A percentile compares a stretch with the other conserved stretches of the same genome.
phyloP scores from a whole-genome alignment of 305 asterid genomes.

The Fraxinus ornus region DNA sequence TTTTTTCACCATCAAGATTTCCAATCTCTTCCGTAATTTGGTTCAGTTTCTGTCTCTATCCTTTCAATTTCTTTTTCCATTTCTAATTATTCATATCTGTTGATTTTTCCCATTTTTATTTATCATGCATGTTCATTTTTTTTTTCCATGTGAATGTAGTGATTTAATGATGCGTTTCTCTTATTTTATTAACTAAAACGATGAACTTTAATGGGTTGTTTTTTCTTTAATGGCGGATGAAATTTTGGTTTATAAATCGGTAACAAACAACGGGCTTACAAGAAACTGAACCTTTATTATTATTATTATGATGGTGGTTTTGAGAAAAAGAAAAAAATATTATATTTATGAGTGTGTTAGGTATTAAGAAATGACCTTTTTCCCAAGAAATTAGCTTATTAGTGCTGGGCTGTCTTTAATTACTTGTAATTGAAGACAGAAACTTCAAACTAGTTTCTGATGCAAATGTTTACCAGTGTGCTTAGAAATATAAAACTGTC shows the following conservation, averaged over 20 bases:
- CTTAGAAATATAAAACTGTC: background rate
- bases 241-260: background rate
- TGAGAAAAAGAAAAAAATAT: background rate
- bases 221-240: background rate
- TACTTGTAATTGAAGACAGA: background rate
- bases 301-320: background rate
- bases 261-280: conserved; percentile 5
- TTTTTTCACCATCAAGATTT: conserved; percentile 58
- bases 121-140: conserved; percentile 1
- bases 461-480: background rate
- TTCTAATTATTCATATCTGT: background rate
- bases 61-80: background rate
- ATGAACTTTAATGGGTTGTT: background rate
- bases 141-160: background rate
- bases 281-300: background rate
- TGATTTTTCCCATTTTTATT: background rate
- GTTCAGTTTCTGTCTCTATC: conserved; percentile 29
- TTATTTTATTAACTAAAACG: background rate
- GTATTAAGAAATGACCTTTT: background rate
- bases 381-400: background rate
- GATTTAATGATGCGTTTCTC: background rate
- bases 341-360: background rate
- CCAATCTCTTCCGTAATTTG: conserved; percentile 58
- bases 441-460: background rate
- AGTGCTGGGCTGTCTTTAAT: background rate